Evolutionary conservation across 164 flowering plant genomes (phyloP), one percentile per base, ranked within the genome.

Genomic region (Echeveria elegans): DNA sequence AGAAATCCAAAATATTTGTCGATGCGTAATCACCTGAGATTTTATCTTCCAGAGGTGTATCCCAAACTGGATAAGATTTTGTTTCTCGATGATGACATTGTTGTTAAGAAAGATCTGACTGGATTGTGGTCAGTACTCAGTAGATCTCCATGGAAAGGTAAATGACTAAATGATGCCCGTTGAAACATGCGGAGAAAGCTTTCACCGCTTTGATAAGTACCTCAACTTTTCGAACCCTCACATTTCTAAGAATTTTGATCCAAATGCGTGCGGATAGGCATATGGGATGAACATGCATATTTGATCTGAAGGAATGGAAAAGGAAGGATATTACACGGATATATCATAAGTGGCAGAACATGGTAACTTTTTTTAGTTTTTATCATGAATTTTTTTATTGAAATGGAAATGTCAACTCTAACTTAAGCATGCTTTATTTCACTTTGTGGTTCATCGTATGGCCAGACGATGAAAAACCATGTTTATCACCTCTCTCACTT

Each of bases 241-340:
- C 68, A 95, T 95, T 71, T 79, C 98, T 0, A 79, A 77, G 71
- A 84, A 86, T 72, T 95, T 95, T 70, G 88, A 88, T 72, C 97
- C 98, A 19, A 90, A 88, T 82, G 98, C 98, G 63, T 92, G 99
- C 76, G 99, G 99, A 7, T 95, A 98, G 99, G 99, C 98, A 41
- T 90, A 95, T 76, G 98, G 99, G 29, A 95, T 92, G 99, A 95
- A 95, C 68, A 74, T n/a, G n/a, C n/a, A n/a, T 95, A 18, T 95
- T 95, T 77, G 96, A 92, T 82, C 86, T 95, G 9, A 78, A 83
- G 76, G 96, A 78, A 76, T 92, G 99, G 98, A 92, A 90, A 77
- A 88, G 85, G 78, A 92, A 74, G 83, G 96, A 95, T 77, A 92
- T 95, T 36, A 95, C 98, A 70, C 98, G 99, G 68, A 95, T 95